phyloP scores from a whole-genome alignment of 257 asterid genomes.

The Fraxinus anomala region DNA sequence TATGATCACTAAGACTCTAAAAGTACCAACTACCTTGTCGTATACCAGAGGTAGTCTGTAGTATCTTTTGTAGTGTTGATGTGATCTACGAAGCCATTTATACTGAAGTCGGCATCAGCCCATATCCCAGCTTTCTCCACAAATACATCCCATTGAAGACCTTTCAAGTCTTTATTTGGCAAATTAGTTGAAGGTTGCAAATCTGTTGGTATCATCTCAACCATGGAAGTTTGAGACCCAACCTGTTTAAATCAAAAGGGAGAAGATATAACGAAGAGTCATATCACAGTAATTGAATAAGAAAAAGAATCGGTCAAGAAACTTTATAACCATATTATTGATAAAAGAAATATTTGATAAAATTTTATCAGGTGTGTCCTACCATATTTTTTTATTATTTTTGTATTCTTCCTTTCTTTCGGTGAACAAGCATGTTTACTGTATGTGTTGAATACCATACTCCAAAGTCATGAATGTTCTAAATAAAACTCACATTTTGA shows the following conservation, averaged over 20 bases:
- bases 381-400: neutral
- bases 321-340: neutral
- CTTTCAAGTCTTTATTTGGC: conserved; percentile 51
- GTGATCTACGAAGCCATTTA: conserved; percentile 72
- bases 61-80: conserved; percentile 85
- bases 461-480: conserved; percentile 11
- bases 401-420: neutral
- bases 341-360: conserved; percentile 1
- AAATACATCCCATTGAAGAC: conserved; percentile 74
- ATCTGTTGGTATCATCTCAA: conserved; percentile 75
- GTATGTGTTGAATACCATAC: neutral
- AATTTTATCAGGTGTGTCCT: neutral
- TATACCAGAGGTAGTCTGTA: conserved; percentile 91
- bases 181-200: conserved; percentile 49
- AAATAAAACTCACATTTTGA: conserved; percentile 16
- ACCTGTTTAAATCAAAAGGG: conserved; percentile 46
- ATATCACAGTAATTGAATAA: conserved; percentile 6
- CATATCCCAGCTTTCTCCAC: conserved; percentile 71
- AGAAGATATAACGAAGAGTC: conserved; percentile 20
- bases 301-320: conserved; percentile 12
- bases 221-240: conserved; percentile 62
- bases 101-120: conserved; percentile 72
- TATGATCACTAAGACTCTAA: neutral
- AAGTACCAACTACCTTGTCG: conserved; percentile 60
- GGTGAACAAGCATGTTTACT: conserved; percentile 3